phyloP scores from a whole-genome alignment of 306 rosid species.

The Glycine latifolia region DNA sequence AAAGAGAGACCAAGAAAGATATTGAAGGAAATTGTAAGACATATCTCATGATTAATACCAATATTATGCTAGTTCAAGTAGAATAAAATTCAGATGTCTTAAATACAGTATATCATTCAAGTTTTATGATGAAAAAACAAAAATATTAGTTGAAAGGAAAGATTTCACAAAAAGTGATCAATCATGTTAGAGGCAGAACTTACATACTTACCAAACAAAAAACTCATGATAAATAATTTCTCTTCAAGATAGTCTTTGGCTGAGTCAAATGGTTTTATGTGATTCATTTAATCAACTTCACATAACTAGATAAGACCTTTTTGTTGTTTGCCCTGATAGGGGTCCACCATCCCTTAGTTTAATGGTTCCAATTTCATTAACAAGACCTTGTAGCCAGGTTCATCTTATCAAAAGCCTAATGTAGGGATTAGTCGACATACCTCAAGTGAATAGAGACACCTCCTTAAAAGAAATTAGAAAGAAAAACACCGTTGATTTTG shows the following conservation, averaged over 20 bases:
- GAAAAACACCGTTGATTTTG: background rate
- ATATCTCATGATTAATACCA: too few species aligned
- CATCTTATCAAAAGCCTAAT: conserved; percentile 14
- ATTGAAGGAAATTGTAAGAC: too few species aligned
- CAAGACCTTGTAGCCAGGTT: conserved; percentile 5
- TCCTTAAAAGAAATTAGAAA: background rate
- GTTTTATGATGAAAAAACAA: too few species aligned
- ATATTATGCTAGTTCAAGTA: too few species aligned
- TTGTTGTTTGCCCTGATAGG: background rate
- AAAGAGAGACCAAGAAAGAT: too few species aligned
- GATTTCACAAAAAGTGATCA: too few species aligned
- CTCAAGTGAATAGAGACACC: conserved; percentile 5
- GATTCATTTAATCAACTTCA: too few species aligned
- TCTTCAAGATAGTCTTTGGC: background rate
- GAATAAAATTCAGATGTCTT: too few species aligned
- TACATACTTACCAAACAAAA: too few species aligned
- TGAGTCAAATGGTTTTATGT: background rate
- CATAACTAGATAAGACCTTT: background rate
- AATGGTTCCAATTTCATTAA: conserved; percentile 27
- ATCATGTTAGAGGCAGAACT: too few species aligned
- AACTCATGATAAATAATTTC: background rate
- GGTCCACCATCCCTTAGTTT: background rate
- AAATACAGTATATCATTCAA: too few species aligned
- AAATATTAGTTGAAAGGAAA: too few species aligned
- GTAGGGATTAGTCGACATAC: conserved; percentile 23